A percentile compares a stretch with the other conserved stretches of the same genome.
Conservation (phyloP, 1,284 basidiomycete species). For the Ceratobasidium sp. region DNA sequence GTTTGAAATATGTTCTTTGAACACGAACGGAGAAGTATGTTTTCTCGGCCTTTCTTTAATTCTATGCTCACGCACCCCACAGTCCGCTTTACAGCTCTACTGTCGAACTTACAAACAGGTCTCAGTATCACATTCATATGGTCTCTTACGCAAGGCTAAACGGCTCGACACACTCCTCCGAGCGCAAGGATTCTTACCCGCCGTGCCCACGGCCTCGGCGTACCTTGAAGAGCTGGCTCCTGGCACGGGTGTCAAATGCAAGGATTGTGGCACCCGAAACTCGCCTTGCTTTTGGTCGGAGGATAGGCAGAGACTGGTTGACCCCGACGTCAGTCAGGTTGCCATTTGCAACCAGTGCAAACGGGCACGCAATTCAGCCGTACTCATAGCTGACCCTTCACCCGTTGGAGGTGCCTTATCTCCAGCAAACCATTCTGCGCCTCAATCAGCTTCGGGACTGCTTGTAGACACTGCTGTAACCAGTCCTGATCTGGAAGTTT, state of each 20-base stretch:
- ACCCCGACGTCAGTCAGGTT: not conserved
- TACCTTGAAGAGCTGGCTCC: not conserved
- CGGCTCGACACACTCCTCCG: conserved; percentile 75
- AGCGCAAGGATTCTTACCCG: conserved; percentile 40
- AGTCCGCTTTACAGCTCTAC: conserved; percentile 90
- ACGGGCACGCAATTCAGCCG: not conserved
- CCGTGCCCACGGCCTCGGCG: not conserved
- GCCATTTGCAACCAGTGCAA: conserved; percentile 36
- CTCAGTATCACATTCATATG: conserved; percentile 73
- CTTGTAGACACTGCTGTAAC: not conserved
- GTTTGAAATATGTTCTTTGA: conserved; percentile 84
- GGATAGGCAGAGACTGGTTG: conserved; percentile 23
- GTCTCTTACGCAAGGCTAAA: conserved; percentile 84
- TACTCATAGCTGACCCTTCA: not conserved
- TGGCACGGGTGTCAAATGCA: conserved; percentile 48
- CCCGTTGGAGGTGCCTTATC: not conserved
- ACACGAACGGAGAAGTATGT: conserved; percentile 79
- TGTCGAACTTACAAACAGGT: conserved; percentile 85
- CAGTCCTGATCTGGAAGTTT: not conserved
- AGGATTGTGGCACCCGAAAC: conserved; percentile 56
- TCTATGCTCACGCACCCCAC: conserved; percentile 1
- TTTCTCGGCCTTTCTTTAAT: too few relatives aligned
- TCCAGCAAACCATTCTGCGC: not conserved
- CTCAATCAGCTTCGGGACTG: not conserved
- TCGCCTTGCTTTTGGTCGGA: conserved; percentile 56